Conservation (phyloP, 805 yeast genomes). For the Schwanniomyces sp. region DNA sequence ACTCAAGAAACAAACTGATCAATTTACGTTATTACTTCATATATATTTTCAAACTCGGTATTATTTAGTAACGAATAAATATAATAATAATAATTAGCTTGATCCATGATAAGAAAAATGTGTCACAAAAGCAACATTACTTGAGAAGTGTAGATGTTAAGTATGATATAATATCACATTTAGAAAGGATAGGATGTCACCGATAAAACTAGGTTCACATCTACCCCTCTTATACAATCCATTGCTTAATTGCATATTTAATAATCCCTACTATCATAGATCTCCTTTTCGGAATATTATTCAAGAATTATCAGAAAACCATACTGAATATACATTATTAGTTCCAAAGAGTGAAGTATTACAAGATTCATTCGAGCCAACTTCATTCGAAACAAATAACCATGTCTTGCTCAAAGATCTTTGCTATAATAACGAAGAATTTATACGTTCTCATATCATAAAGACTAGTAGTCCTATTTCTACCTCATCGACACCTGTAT, state of each 20-base stretch:
- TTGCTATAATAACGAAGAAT: constrained; percentile 55
- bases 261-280: constrained; percentile 49
- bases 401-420: constrained; percentile 45
- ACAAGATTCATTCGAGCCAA: constrained; percentile 29
- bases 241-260: constrained; percentile 61
- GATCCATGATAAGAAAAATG: not conserved
- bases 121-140: not conserved
- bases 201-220: constrained; percentile 24
- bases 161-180: not conserved
- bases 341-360: constrained; percentile 60
- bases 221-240: constrained; percentile 63
- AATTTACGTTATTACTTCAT: not conserved
- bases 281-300: constrained; percentile 50
- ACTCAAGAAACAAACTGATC: constrained; percentile 38
- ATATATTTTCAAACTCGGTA: not conserved
- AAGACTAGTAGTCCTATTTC: constrained; percentile 25
- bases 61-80: too few species aligned
- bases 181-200: constrained; percentile 3
- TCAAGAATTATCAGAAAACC: constrained; percentile 38
- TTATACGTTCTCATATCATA: constrained; percentile 63
- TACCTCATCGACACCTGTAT: constrained; percentile 19
- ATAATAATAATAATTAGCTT: too few species aligned
- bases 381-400: constrained; percentile 14
- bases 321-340: constrained; percentile 57
- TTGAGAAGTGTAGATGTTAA: not conserved